Base-by-base conservation (phyloP, 202 grass and related monocot species). In the Carex arenaria region DNA sequence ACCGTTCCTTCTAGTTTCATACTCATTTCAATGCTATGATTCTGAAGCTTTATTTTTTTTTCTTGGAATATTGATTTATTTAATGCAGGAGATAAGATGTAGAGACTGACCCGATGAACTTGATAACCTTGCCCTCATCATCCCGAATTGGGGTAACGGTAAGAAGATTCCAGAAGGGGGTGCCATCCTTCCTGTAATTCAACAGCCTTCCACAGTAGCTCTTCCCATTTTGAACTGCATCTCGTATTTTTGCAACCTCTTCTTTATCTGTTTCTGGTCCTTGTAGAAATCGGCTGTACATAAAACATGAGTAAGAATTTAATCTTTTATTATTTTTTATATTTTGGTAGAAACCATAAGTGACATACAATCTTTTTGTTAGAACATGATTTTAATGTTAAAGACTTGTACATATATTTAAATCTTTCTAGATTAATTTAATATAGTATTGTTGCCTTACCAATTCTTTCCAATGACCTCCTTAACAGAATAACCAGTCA, bases 161-260 rank as follows among this genome's bases (percentile, higher is more conserved):
- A 52, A 99, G 93, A 80, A 99, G 85, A 73, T 99, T 99, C 96
- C 96, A 99, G 83, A 95, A 99, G 0, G 96, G 93, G 5, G 80
- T 80, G 17, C 96, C 96, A 20, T 99, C 93, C 88, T 99, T 99
- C 72, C 86, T 89, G 91, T 93, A 99, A 82, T 99, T 99, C 72
- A 99, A 89, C 28, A 99, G 74, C 11, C 96, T 81, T 45, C 96
- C 96, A 61, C 96, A 99, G 86, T 86, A 99, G 84, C 89, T 95
- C 13, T 86, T 88, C 18, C 96, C 93, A 1, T 68, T 57, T 71
- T 85, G 87, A 8, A 99, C 86, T 66, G 91, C 93, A 57, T 99
- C 89, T 64, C 91, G 85, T 86, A 99, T 90, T 88, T 93, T 95
- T 85, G 72, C 74, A 43, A 99, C 64, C 90, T 95, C 91, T 42